Percentiles rank a stretch among this genome's conserved stretches.
These are phyloP conservation scores for Solanum hybrid DNA, from an alignment of 305 asterid species.

Conservation along the genomic window DNA sequence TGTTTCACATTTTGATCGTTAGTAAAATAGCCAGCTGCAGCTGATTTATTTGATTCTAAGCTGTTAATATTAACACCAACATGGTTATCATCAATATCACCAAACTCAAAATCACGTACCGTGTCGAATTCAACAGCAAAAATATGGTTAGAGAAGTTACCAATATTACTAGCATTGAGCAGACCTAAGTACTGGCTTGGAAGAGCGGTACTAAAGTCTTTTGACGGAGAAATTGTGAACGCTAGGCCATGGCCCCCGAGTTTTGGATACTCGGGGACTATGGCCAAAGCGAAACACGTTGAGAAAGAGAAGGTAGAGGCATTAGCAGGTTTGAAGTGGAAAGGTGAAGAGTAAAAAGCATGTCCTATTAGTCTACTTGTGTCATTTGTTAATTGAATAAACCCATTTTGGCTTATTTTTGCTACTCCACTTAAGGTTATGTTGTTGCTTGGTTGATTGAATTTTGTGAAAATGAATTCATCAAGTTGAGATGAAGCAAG, in stretches of 20 bases:
- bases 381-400: conserved; percentile 38
- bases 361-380: conserved; percentile 36
- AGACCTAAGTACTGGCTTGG: conserved; percentile 60
- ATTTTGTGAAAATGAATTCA: conserved; percentile 32
- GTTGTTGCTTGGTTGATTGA: conserved; percentile 20
- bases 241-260: conserved; percentile 70
- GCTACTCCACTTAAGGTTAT: conserved; percentile 34
- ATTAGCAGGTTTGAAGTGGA: conserved; percentile 29
- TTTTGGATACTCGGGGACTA: conserved; percentile 39
- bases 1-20: not conserved
- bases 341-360: conserved; percentile 33
- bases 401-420: conserved; percentile 23
- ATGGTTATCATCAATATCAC: conserved; percentile 49
- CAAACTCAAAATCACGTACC: conserved; percentile 40
- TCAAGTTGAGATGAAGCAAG: conserved; percentile 18
- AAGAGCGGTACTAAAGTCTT: conserved; percentile 20
- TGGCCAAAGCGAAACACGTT: conserved; percentile 40
- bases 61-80: conserved; percentile 54
- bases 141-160: conserved; percentile 40
- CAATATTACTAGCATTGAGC: conserved; percentile 29
- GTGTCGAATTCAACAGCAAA: conserved; percentile 74
- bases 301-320: conserved; percentile 42
- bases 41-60: conserved; percentile 32
- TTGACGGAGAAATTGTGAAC: conserved; percentile 30
- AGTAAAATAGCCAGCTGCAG: conserved; percentile 17